Base-by-base conservation (phyloP, 306 rosid genomes). In the Heteromeles arbutifolia region DNA sequence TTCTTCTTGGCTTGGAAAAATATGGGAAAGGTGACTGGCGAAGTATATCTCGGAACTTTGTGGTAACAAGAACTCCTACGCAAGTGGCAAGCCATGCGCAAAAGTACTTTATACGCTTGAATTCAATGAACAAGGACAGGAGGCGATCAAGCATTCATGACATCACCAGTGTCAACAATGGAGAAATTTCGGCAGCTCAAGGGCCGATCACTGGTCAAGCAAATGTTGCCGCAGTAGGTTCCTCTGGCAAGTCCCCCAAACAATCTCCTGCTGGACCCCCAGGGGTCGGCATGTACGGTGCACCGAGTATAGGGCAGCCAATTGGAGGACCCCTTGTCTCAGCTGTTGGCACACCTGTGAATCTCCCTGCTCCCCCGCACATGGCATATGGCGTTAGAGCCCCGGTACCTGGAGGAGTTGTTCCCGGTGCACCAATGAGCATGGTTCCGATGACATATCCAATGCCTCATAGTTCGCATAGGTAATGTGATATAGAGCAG, bases 1-100 rank as follows among this genome's bases (percentile, higher is more conserved):
- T 94, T 86, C 96, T 94, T 69, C 96, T 90, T 74, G 98, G 98
- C 37, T 85, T 94, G 86, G 96, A 92, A 21, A 94, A 94, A 76
- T 94, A 92, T 65, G 98, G 98, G 31, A 94, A 94, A 89, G 98
- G 98, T 11, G 98, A 94, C 74, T 94, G 98, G 98, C 91, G 97
- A 76, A 94, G 98, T 48, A 94, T 94, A 86, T 94, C 98, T 4
- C 87, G 98, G 50, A 92, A 94, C 85, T 94, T 87, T 79, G 98
- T 94, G 41, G 97, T 94, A 65, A 90, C 98, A 8, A 87, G 98
- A 84, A 94, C 97, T 9, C 98, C 98, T 4, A 94, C 98, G 1
- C 98, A 94, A 84, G 98, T 94, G 74, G 98, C 98, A 66, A 94
- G 97, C 82, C 98, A 94, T 54, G 97, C 98, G 26, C 98, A 94